phyloP scores from a whole-genome alignment of 805 yeast genomes.

The Wickerhamiella azyma region DNA sequence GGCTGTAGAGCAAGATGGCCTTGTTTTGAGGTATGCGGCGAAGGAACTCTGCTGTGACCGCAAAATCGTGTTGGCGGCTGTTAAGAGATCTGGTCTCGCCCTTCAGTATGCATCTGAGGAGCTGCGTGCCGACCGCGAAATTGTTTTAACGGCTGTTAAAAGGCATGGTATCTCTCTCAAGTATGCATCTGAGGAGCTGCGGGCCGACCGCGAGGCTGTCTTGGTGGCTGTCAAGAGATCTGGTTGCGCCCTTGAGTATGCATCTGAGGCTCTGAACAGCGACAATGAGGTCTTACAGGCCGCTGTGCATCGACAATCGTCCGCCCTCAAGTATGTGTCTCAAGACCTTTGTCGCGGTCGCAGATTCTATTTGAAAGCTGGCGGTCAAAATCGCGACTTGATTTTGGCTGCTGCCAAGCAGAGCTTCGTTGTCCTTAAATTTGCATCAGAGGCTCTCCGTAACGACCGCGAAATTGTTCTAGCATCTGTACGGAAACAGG shows the following conservation, averaged over 20 bases:
- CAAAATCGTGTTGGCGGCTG: constrained; percentile 1
- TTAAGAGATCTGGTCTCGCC: background rate
- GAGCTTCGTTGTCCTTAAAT: background rate
- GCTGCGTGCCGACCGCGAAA: background rate
- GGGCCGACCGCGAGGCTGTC: background rate
- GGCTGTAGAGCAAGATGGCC: background rate
- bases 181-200: background rate
- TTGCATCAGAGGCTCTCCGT: background rate
- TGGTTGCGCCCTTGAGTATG: background rate
- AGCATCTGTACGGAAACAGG: background rate
- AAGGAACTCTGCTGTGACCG: background rate
- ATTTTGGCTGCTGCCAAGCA: too few species aligned
- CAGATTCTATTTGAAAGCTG: too few species aligned
- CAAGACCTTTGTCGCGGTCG: background rate
- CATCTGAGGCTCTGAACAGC: background rate
- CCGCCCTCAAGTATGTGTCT: background rate
- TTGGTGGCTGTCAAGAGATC: background rate
- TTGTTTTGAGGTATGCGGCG: background rate
- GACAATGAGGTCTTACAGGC: too few species aligned
- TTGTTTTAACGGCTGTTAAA: background rate
- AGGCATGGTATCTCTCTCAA: background rate
- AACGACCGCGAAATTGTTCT: background rate
- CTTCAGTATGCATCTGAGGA: background rate
- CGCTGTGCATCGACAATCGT: background rate
- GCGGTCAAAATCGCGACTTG: too few species aligned